Conservation (phyloP, 179 eudicot genomes). For the Gypsophila paniculata region DNA sequence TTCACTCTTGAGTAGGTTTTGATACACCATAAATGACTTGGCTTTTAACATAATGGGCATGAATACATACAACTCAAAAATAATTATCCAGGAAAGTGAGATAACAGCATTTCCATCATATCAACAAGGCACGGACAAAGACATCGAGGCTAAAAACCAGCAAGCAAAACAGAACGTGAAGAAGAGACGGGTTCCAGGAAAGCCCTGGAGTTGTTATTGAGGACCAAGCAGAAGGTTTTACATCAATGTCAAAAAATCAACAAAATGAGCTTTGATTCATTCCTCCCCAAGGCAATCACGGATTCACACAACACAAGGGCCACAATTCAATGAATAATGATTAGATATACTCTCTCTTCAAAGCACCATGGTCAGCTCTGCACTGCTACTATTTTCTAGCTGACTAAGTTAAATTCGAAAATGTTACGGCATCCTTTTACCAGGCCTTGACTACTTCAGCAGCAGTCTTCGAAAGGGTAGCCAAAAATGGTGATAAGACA, state of each 20-base stretch:
- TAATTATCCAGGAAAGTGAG: not conserved
- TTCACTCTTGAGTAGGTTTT: too few species aligned
- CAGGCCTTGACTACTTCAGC: not conserved
- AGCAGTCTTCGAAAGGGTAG: not conserved
- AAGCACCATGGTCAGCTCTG: slow-evolving; percentile 13
- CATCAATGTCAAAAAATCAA: not conserved
- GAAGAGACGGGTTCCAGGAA: not conserved
- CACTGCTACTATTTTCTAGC: not conserved
- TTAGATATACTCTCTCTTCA: not conserved
- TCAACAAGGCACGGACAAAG: not conserved
- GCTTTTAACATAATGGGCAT: too few species aligned
- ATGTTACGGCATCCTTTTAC: not conserved
- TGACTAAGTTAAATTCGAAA: slow-evolving; percentile 5
- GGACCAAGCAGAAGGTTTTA: not conserved
- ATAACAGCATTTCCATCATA: not conserved
- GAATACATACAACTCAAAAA: not conserved
- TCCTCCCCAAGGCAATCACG: not conserved
- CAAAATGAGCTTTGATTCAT: slow-evolving; percentile 5
- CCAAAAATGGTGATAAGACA: not conserved
- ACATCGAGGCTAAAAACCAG: too few species aligned
- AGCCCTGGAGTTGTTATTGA: not conserved
- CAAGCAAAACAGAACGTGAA: not conserved
- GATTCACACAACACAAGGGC: not conserved
- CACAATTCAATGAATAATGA: not conserved
- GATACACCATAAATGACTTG: too few species aligned